Evolutionary conservation across 352 stramenopile species (phyloP), one percentile per base, ranked within the genome.

Genomic region (Globisporangium abappressorium): DNA sequence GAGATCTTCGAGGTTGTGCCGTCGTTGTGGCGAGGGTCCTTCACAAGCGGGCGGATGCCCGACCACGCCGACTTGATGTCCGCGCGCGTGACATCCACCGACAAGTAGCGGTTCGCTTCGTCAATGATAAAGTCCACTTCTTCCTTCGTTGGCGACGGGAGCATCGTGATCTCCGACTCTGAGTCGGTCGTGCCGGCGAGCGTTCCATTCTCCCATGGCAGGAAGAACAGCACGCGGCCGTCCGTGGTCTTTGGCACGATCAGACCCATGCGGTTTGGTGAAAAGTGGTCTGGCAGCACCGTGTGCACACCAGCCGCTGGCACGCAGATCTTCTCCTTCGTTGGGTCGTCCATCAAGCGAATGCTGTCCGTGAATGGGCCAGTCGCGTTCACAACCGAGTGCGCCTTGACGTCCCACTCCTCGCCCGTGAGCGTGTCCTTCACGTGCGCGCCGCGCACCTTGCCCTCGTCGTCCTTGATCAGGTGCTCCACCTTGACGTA

Each of bases 231-330:
- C 68, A 96, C 89, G 64, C 95, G 89, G 33, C 93, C 94, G 70
- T 99, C 96, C 38, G 87, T 93, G 11, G 96, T 99, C 73, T 98
- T 98, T 57, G 96, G 96, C 57, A 99, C 93, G 72, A 99, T 98
- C 20, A 99, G 77, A 1, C 96, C 96, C 92, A 98, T 98, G 64
- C 85, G 90, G 71, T 92, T 85, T 20, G 96, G 96, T 62, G 89
- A 98, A 65, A 98, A 99, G 80, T 99, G 93, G 76, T 98, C 93
- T 2, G 95, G 95, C 43, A 99, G 82, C 62, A 99, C 92, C 1
- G 98, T 83, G 81, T 99, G 96, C 43, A 99, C 94, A 41, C 96
- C 96, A 6, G 92, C 93, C 14, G 95, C 95, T 26, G 94, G 94
- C 33, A 98, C 93, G 56, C 97, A 97, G 56, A 98, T 96, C 69